Base-by-base conservation (phyloP, 1,284 basidiomycete genomes). In the Tilletiopsis washingtonensis region DNA sequence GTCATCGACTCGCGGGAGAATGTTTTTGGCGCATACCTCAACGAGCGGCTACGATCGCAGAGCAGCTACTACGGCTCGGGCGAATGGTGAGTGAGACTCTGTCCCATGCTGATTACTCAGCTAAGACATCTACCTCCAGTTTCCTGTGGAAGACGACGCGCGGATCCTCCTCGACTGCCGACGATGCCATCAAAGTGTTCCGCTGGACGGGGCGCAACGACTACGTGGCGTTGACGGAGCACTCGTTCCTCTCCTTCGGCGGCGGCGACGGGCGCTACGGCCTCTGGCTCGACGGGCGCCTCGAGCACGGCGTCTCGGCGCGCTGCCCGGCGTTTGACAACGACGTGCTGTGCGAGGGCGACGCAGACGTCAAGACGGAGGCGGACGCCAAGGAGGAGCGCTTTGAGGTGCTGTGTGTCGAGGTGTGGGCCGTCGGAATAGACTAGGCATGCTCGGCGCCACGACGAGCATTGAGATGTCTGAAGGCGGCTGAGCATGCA, bases 161-260 rank as follows among this genome's bases (percentile, higher is more conserved):
- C 32, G 32, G 32, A 3, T 11, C 32, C 17, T 11, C 32, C 12
- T 12, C 32, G 17, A 12, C 32, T 17, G 32, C 32, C 32, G 17
- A 17, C 32, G 32, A 11, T 34, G 12, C 32, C 12, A 11, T 34
- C 29, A 42, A 52, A 32, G 34, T 37, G 25, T 96, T 81, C 77
- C 82, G 80, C 39, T 91, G 89, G 84, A 91, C 91, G 1, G 90
- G 89, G 0, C 81, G 77, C 70, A 97, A 97, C 70, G 84, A 86
- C 53, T 97, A 96, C 67, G 84, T 94, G 49, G 83, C 88, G 19
- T 77, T 94, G 79, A 81, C 37, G 86, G 83, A 63, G 78, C 91
- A 56, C 78, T 40, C 40, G 17, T 55, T 53, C 41, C 42, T 64
- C 12, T 55, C 56, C 19, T 52, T 73, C 5, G 70, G 70, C 5